Evolutionary conservation across 2,329 filamentous ascomycete species (phyloP).

Genomic region (Pseudogymnoascus sp.): DNA sequence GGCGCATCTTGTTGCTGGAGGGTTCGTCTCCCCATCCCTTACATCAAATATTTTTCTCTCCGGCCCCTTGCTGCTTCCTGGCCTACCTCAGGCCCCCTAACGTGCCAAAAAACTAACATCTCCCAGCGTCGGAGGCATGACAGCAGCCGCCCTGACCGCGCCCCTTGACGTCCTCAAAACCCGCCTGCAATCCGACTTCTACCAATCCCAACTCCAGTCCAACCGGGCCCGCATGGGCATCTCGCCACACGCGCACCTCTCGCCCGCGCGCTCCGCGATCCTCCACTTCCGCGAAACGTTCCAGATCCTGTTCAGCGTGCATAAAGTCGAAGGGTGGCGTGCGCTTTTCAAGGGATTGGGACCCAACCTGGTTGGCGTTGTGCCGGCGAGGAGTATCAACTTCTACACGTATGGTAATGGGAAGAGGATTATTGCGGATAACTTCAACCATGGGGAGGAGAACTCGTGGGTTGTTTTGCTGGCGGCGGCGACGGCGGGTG

Average conservation of each 20-base stretch:
- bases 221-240: constrained; percentile 48
- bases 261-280: constrained; percentile 55
- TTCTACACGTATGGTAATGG: constrained; percentile 92
- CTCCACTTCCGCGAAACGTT: constrained; percentile 80
- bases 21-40: constrained; percentile 45
- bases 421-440: constrained; percentile 70
- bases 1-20: constrained; percentile 88
- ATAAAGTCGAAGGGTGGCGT: constrained; percentile 71
- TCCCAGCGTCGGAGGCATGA: constrained; percentile 75
- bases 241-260: constrained; percentile 48
- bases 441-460: constrained; percentile 63
- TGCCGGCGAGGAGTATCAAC: constrained; percentile 84
- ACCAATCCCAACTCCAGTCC: constrained; percentile 72
- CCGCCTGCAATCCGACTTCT: constrained; percentile 87
- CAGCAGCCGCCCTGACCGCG: constrained; percentile 82
- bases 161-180: constrained; percentile 93
- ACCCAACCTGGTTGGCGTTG: constrained; percentile 81
- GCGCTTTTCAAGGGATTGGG: constrained; percentile 91
- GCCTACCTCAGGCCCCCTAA: background rate
- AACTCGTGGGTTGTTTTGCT: constrained; percentile 69
- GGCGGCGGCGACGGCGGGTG: constrained; percentile 68
- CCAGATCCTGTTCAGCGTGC: constrained; percentile 75
- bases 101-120: background rate
- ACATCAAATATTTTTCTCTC: background rate
- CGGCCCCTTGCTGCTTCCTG: background rate